Evolutionary conservation across 768 basidiomycete genomes (phyloP), one percentile per base, ranked within the genome.

Genomic region (Lactifluus rugatus): DNA sequence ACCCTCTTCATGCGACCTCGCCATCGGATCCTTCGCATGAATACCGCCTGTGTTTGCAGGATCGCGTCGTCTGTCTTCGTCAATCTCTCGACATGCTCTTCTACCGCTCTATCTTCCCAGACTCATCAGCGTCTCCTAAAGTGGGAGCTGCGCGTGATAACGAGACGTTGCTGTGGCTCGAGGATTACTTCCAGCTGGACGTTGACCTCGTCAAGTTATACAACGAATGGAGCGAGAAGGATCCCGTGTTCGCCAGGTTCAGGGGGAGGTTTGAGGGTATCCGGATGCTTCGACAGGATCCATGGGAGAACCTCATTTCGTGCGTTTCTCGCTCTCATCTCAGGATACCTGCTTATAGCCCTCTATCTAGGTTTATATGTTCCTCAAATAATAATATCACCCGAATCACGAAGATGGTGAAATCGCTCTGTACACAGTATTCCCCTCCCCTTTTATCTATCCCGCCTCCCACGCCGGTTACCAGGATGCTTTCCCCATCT

Each of bases 381-480:
- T 96, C 93, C 2, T 90, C 92, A 2, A 97, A 97, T 67, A 98
- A 98, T 70, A 93, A 98, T 65, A 98, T 99, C 51, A 73, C 82
- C 5, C 88, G 96, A 6, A 99, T 99, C 65, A 88, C 91, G 16
- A 89, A 87, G 57, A 93, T 98, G 87, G 84, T 98, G 28, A 86
- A 90, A 60, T 78, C 81, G 19, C 80, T 98, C 14, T 91, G 89
- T 69, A 77, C 72, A 17, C 76, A 87, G 21, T 96, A 84, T 67
- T 93, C 93, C 1, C 76, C 82, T 13, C 73, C 81, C 23, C 74
- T 94, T 16, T 68, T 93, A 28, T 76, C 80, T 2, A 67, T 80
- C 5, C 69, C 72, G 3, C 65, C 69, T 28, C 75, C 73, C 7
- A 45, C 34, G 14, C 39, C 53, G 6, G 42, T 62, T 51, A 23